Base-by-base conservation (phyloP, 768 basidiomycete genomes). In the Lactifluus pinguis region DNA sequence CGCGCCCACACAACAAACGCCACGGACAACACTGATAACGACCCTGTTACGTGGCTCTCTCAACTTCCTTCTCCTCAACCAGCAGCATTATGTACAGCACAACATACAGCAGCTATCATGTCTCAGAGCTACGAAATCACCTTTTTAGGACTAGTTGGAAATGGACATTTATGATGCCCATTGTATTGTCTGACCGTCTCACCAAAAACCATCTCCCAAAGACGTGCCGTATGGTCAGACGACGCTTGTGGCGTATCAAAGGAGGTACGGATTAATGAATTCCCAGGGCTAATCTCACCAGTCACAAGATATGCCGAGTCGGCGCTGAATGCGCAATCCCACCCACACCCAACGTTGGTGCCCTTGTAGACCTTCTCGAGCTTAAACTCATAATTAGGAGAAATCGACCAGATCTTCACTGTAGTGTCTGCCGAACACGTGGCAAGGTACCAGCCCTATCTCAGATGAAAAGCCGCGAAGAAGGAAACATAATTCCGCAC, bases 261-360 rank as follows among this genome's bases (percentile, higher is more conserved):
- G 53, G 45, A 34, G 45, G 30, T 45, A 41, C 36, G 42, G 10
- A 14, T n/a, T 3, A 13, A 39, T 41, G 25, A 34, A 15, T 50
- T 44, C 14, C 47, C 14, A 45, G 60, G 41, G 61, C 30, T 17
- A 19, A 36, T 66, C 81, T 72, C 68, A 92, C 95, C 94, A 69
- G 95, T 98, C 30, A 98, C 95, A 34, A 98, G 79, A 75, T 98
- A 99, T 3, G 95, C 95, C 48, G 95, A 98, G 73, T 98, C 97
- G 38, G 97, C 97, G 70, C 92, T 95, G 74, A 98, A 98, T 14
- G 95, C 97, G 71, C 95, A 97, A 71, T 99, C 97, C 97, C 97
- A n/a, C n/a, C n/a, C n/a, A 98, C 30, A 98, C 95, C 97, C 95
- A 98, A 63, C 95, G 82, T 69, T 98, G 97, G 73, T 99, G 97